These are phyloP conservation scores for Yarrowia hollandica DNA, from an alignment of 805 yeast genomes.

Conservation along the genomic window DNA sequence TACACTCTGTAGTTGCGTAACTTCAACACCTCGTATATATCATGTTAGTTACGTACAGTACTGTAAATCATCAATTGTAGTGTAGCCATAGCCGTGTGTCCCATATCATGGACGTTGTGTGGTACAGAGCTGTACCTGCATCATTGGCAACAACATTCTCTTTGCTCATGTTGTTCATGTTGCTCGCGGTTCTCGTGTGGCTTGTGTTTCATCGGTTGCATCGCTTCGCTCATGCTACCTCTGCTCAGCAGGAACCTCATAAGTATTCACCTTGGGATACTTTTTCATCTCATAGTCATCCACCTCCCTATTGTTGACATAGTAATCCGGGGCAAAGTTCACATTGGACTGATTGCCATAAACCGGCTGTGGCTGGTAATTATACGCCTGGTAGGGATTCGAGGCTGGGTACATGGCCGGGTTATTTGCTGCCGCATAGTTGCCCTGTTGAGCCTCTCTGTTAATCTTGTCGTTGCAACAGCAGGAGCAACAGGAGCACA, in stretches of 20 bases:
- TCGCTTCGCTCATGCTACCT: neutral
- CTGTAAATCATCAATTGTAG: too few relatives aligned
- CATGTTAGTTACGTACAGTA: neutral
- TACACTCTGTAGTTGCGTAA: too few relatives aligned
- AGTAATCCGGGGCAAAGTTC: constrained; percentile 13
- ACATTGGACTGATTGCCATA: neutral
- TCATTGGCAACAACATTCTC: too few relatives aligned
- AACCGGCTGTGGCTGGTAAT: neutral
- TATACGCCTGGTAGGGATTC: constrained; percentile 2
- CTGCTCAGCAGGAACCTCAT: constrained; percentile 7
- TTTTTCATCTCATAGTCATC: neutral
- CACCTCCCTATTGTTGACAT: neutral
- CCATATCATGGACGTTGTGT: too few relatives aligned
- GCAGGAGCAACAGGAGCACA: constrained; percentile 46
- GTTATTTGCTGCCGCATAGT: constrained; percentile 14
- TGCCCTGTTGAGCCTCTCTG: neutral
- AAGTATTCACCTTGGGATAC: neutral
- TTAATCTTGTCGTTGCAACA: constrained; percentile 4
- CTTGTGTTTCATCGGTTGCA: too few relatives aligned
- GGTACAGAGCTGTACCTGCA: too few relatives aligned
- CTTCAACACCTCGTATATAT: too few relatives aligned
- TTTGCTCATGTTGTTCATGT: too few relatives aligned
- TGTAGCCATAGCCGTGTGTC: too few relatives aligned
- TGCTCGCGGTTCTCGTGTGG: too few relatives aligned
- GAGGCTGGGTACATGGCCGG: constrained; percentile 18